Evolutionary conservation across 345 rosid species (phyloP).

Genomic region (Eucalyptus curtisii): DNA sequence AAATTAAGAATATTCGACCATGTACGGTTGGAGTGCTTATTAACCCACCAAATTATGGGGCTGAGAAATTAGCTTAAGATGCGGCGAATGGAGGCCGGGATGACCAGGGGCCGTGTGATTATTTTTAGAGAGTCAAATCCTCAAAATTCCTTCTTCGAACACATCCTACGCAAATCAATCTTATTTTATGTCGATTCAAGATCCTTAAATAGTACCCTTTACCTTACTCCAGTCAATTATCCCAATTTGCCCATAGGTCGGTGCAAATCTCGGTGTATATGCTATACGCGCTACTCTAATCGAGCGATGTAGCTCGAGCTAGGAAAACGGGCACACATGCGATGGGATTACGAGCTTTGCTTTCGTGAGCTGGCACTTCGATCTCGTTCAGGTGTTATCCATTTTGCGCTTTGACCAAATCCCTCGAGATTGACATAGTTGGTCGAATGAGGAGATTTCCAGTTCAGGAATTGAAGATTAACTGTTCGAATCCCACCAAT

Average conservation of each 20-base stretch:
- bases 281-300: background rate
- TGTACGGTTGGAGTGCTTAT: background rate
- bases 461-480: background rate
- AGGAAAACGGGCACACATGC: background rate
- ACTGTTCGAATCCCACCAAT: background rate
- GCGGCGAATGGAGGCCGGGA: background rate
- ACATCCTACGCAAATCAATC: background rate
- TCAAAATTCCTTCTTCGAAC: background rate
- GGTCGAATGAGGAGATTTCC: background rate
- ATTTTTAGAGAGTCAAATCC: background rate
- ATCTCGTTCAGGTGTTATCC: background rate
- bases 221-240: background rate
- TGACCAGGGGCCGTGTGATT: background rate
- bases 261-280: background rate
- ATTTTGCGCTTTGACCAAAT: background rate
- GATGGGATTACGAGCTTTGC: background rate
- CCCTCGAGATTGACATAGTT: background rate
- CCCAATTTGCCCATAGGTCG: background rate
- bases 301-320: background rate
- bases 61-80: background rate
- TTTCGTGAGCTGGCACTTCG: background rate
- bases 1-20: background rate
- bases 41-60: background rate
- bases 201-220: background rate
- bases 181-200: background rate